Evolutionary conservation across 768 basidiomycete genomes (phyloP), one percentile per base, ranked within the genome.

Genomic region (Lentinula boryana): DNA sequence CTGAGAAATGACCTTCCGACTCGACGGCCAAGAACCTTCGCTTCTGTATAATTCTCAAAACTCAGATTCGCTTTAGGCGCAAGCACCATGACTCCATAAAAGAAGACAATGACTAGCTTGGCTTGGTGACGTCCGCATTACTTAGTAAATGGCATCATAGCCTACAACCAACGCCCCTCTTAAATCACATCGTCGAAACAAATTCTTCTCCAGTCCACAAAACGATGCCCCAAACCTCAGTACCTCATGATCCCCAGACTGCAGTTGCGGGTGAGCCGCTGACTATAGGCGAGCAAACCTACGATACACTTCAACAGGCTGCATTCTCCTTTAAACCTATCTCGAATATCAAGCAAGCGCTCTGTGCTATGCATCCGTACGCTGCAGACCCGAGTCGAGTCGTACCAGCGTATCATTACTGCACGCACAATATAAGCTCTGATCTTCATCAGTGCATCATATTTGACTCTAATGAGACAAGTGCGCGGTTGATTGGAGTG

Each of bases 401-500:
- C 10, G 56, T 58, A 15, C 56, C 56, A 15, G 56, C 56, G 5
- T 58, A 44, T 41, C 56, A 58, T 16, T 58, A 58, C 13, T 58
- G 56, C n/a, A 58, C 56, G 10, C 56, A 58, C 43, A 48, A 46
- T 27, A 58, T 48, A 21, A 58, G 56, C 43, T 36, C 56, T 9
- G 56, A 58, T 36, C 41, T 58, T 16, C 56, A 58, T 31, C 73
- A 79, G 67, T 81, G 79, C 62, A 63, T 79, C 50, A 74, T 80
- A 48, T 78, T 79, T 60, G 78, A 80, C 67, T 72, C 71, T 0
- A 72, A 75, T 49, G 67, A 71, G 41, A 71, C 74, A 13, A 70
- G 75, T 43, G 81, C 82, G 4, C 72, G 77, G 44, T 68, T 83
- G 52, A 81, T 84, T 56, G 82, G 81, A 21, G 78, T 84, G 46